Evolutionary conservation across 2,329 filamentous ascomycete genomes (phyloP).

Genomic region (Rutstroemia sp.): DNA sequence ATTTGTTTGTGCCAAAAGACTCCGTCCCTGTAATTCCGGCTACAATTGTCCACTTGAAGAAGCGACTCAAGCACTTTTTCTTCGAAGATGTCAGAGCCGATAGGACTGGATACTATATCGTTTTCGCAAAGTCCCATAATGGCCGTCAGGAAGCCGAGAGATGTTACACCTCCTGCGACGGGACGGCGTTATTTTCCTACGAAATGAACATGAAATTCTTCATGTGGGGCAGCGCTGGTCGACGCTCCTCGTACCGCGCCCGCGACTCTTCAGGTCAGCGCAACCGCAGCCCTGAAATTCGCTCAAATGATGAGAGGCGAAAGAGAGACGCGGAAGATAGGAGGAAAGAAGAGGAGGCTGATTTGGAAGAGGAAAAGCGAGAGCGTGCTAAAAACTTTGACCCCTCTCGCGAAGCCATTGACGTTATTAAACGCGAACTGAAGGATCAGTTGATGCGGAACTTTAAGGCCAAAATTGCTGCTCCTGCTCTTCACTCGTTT

Average conservation of each 20-base stretch:
- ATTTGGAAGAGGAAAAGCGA: slow-evolving; percentile 84
- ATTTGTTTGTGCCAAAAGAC: slow-evolving; percentile 81
- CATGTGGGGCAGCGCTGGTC: slow-evolving; percentile 22
- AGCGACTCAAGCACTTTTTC: slow-evolving; percentile 73
- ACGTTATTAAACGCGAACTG: slow-evolving; percentile 72
- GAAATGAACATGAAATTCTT: slow-evolving; percentile 85
- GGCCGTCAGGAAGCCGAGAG: slow-evolving; percentile 76
- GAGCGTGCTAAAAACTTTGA: slow-evolving; percentile 83
- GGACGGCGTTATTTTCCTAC: slow-evolving; percentile 84
- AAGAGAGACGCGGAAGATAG: slow-evolving; percentile 60
- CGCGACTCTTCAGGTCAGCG: slow-evolving; percentile 27
- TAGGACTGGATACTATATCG: slow-evolving; percentile 78
- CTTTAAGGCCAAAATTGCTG: slow-evolving; percentile 80
- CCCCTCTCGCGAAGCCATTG: slow-evolving; percentile 77
- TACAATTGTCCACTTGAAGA: slow-evolving; percentile 85
- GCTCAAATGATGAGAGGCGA: slow-evolving; percentile 40
- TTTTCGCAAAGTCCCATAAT: slow-evolving; percentile 72
- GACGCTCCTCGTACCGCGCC: slow-evolving; percentile 11
- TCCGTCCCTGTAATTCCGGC: slow-evolving; percentile 81
- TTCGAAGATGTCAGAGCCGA: slow-evolving; percentile 81
- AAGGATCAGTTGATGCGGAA: slow-evolving; percentile 82
- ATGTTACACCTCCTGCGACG: slow-evolving; percentile 72
- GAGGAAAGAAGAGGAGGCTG: slow-evolving; percentile 67
- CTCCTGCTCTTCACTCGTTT: slow-evolving; percentile 70
- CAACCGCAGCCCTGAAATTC: slow-evolving; percentile 37